phyloP scores from a whole-genome alignment of 441 rosid species.

The Gossypium trilobum region DNA sequence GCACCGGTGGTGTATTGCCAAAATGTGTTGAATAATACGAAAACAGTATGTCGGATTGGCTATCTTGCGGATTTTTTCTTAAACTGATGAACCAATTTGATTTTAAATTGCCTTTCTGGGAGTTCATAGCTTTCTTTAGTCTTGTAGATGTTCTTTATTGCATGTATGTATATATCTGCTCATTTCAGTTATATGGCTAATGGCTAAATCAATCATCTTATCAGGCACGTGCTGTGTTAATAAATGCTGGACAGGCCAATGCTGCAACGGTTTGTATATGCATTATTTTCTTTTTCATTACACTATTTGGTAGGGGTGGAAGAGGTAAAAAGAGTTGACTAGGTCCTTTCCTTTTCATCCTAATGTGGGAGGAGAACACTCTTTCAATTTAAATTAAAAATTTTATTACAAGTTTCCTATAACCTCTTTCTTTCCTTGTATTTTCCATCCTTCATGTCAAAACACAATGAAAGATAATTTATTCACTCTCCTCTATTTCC shows the following conservation, averaged over 20 bases:
- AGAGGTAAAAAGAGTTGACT: background rate
- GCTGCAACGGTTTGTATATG: constrained; percentile 69
- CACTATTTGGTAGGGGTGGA: background rate
- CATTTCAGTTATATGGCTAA: background rate
- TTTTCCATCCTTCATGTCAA: background rate
- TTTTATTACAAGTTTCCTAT: background rate
- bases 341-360: background rate
- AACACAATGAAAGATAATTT: background rate
- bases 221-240: constrained; percentile 85
- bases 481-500: background rate
- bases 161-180: background rate
- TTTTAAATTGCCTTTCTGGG: background rate
- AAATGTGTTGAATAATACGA: constrained; percentile 39
- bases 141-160: background rate
- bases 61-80: background rate
- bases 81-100: background rate
- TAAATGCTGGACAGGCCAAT: constrained; percentile 98
- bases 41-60: constrained; percentile 36
- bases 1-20: constrained; percentile 87
- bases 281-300: constrained; percentile 11
- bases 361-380: background rate
- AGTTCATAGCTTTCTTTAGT: no score
- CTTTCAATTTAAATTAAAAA: background rate
- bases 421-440: background rate
- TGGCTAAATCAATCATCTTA: constrained; percentile 9